These are phyloP conservation scores for Ascochyta clinopodiicola DNA, from an alignment of 2,329 filamentous ascomycete species.

Conservation along the genomic window DNA sequence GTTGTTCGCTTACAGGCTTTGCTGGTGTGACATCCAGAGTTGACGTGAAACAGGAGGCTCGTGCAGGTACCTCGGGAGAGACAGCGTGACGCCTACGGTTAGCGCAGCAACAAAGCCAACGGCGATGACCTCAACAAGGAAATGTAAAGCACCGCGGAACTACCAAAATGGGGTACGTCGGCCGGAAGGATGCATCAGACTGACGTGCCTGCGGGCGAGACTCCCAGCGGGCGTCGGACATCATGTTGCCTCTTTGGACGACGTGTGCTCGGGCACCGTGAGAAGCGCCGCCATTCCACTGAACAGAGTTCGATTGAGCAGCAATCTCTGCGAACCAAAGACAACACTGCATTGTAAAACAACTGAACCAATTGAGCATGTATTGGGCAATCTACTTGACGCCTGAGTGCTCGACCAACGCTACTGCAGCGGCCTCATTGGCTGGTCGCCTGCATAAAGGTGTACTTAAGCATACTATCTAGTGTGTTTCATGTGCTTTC, in stretches of 20 bases:
- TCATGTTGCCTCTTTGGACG: neutral
- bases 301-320: neutral
- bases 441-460: constrained; percentile 32
- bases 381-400: constrained; percentile 23
- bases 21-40: constrained; percentile 22
- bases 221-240: constrained; percentile 7
- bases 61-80: constrained; percentile 17
- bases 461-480: constrained; percentile 26
- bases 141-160: constrained; percentile 6
- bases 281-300: constrained; percentile 6
- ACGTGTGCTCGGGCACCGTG: constrained; percentile 11
- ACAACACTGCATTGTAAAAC: constrained; percentile 4
- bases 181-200: constrained; percentile 18
- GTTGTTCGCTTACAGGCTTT: constrained; percentile 20
- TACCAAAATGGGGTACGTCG: constrained; percentile 10
- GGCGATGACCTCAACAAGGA: constrained; percentile 9
- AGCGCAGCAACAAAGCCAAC: constrained; percentile 15
- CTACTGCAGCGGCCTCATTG: constrained; percentile 15
- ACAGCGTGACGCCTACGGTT: constrained; percentile 21
- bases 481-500: constrained; percentile 39
- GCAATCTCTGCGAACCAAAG: constrained; percentile 1
- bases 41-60: constrained; percentile 27
- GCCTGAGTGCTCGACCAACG: constrained; percentile 14
- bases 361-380: constrained; percentile 15
- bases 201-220: constrained; percentile 6